Evolutionary conservation across 306 rosid genomes (phyloP), one percentile per base, ranked within the genome.

Genomic region (Cicer cuneatum): DNA sequence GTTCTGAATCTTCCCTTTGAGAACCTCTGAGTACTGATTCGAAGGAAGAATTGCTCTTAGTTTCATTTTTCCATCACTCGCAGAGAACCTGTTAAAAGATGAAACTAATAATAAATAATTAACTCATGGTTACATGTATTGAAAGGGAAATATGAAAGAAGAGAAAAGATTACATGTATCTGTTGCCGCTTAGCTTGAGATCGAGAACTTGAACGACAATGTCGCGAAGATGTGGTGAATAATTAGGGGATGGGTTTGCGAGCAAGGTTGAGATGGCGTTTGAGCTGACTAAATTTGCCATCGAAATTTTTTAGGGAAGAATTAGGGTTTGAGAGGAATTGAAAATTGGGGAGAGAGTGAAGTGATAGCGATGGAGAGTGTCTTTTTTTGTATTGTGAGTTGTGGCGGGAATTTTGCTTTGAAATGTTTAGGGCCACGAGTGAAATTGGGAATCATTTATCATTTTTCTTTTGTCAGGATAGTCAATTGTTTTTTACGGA

Each of bases 1-100:
- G 66, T 90, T 89, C 90, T 95, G 99, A 84, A 95, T 83, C 10
- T 80, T 81, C 61, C 98, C 96, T 0, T 96, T 86, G 15, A 83
- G 78, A 3, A 95, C 90, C 56, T 81, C 81, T 0, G 92, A 53
- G 70, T 49, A 16, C 43, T 85, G 68, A 19, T 37, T 74, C 3
- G 93, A 58, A 24, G 89, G 94, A 1, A 95, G 78, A 21, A 92
- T 87, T 1, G 86, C 89, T 38, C 84, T 89, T 8, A 95, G 74
- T 84, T 86, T 95, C 93, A 5, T 57, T 19, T 76, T 85, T 3
- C 99, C 99, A 74, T 95, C 99, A 16, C 37, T 92, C 3, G 92
- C 99, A n/a, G 75, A 52, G 68, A 92, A 90, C 96, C 99, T 95
- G 12, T 1, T 33, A n/a, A 38, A 46, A 69, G 1, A 67, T 12